phyloP scores from a whole-genome alignment of 768 basidiomycete genomes.

The Auricularia auricula-judae region DNA sequence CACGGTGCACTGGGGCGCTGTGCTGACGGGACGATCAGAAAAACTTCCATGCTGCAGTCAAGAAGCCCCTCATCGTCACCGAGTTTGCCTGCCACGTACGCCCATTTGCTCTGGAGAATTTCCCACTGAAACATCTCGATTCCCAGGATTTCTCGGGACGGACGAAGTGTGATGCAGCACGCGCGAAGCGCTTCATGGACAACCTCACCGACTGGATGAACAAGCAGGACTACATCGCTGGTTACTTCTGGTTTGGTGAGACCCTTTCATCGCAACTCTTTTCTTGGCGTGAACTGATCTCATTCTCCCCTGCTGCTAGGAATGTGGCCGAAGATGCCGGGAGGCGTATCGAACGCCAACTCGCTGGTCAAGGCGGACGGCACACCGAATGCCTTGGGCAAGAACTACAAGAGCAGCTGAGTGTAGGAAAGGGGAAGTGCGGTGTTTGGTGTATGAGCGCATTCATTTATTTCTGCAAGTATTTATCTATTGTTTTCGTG shows the following conservation, averaged over 20 bases:
- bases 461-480: too few relatives aligned
- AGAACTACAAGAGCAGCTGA: constrained; percentile 21
- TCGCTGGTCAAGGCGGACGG: constrained; percentile 33
- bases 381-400: constrained; percentile 41
- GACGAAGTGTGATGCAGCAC: constrained; percentile 7
- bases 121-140: too few relatives aligned
- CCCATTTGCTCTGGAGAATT: too few relatives aligned
- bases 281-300: too few relatives aligned
- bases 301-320: constrained; percentile 20
- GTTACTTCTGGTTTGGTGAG: constrained; percentile 38
- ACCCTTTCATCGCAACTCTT: too few relatives aligned
- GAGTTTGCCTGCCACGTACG: constrained; percentile 58
- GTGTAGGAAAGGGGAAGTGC: too few relatives aligned
- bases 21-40: too few relatives aligned
- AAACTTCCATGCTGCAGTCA: constrained; percentile 33
- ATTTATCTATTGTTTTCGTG: too few relatives aligned
- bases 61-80: constrained; percentile 43
- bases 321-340: constrained; percentile 14
- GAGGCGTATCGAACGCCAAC: neutral
- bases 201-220: constrained; percentile 26
- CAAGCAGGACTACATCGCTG: constrained; percentile 25
- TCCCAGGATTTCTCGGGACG: neutral
- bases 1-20: too few relatives aligned
- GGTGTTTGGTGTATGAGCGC: too few relatives aligned
- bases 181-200: constrained; percentile 12